These are phyloP conservation scores for Discostella pseudostelligera DNA, from an alignment of 108 stramenopile genomes.

Conservation along the genomic window DNA sequence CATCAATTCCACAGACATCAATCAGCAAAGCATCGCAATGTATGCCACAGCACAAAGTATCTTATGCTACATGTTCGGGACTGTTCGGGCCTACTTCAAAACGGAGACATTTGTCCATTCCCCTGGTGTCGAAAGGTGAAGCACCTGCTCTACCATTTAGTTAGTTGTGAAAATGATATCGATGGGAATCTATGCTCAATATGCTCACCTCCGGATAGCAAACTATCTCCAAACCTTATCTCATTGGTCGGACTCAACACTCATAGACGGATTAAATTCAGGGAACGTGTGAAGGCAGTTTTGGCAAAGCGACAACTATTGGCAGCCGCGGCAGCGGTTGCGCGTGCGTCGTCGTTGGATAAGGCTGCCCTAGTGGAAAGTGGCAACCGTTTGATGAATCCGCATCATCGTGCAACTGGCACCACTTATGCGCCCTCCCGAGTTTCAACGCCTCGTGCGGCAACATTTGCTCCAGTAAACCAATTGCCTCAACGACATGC, in stretches of 20 bases:
- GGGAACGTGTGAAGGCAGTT: constrained; percentile 34
- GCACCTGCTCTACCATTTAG: constrained; percentile 84
- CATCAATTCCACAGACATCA: constrained; percentile 54
- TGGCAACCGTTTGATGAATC: background rate
- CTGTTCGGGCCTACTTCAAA: constrained; percentile 79
- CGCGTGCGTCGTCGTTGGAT: background rate
- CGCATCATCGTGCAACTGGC: background rate
- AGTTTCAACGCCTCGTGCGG: background rate
- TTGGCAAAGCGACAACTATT: constrained; percentile 25
- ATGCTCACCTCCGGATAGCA: constrained; percentile 52
- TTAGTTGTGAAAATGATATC: constrained; percentile 55
- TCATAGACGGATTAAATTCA: constrained; percentile 55
- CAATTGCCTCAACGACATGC: background rate
- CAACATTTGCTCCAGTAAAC: background rate
- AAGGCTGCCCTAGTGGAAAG: background rate
- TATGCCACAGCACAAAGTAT: constrained; percentile 80
- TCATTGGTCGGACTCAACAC: constrained; percentile 60
- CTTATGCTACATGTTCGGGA: constrained; percentile 93
- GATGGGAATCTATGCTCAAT: constrained; percentile 51
- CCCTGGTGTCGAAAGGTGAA: constrained; percentile 92
- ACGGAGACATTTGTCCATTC: constrained; percentile 88
- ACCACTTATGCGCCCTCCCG: background rate
- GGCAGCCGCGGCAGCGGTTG: constrained; percentile 7
- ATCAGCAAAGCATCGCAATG: constrained; percentile 63
- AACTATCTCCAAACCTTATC: constrained; percentile 48